Evolutionary conservation across 306 rosid species (phyloP).

Genomic region (Sophora flavescens): DNA sequence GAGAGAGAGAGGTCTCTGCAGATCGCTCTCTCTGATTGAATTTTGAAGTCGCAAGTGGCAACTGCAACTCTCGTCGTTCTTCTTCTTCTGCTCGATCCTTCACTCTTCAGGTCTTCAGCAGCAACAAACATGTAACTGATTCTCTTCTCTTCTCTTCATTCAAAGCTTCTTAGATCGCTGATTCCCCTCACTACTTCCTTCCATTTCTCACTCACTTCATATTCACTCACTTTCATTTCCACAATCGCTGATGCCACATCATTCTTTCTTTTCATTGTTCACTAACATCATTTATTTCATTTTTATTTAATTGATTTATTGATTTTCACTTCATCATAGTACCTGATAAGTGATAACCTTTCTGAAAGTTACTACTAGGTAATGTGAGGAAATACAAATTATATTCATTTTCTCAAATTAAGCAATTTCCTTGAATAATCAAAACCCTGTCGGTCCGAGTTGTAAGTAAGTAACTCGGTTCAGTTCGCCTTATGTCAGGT

Average conservation of each 20-base stretch:
- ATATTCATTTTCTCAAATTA: background rate
- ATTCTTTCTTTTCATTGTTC: background rate
- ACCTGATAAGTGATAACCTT: background rate
- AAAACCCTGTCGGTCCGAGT: too few species aligned
- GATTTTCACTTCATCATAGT: background rate
- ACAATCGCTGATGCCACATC: background rate
- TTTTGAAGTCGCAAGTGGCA: background rate
- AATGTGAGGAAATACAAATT: background rate
- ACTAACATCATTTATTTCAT: background rate
- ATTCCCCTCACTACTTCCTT: background rate
- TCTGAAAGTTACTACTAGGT: background rate
- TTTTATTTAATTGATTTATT: background rate
- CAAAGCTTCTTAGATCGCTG: background rate
- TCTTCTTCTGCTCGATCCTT: slow-evolving; percentile 14
- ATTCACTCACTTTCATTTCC: background rate
- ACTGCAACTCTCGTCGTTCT: slow-evolving; percentile 14
- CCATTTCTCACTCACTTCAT: slow-evolving; percentile 14
- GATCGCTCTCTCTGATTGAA: background rate
- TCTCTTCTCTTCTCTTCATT: background rate
- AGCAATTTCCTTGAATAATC: background rate
- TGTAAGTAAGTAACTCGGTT: too few species aligned
- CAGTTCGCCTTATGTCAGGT: too few species aligned
- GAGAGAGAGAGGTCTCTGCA: background rate
- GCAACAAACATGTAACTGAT: background rate
- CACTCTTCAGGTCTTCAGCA: background rate